Base-by-base conservation (phyloP, 2,329 filamentous ascomycete genomes). In the Annulohypoxylon truncatum region DNA sequence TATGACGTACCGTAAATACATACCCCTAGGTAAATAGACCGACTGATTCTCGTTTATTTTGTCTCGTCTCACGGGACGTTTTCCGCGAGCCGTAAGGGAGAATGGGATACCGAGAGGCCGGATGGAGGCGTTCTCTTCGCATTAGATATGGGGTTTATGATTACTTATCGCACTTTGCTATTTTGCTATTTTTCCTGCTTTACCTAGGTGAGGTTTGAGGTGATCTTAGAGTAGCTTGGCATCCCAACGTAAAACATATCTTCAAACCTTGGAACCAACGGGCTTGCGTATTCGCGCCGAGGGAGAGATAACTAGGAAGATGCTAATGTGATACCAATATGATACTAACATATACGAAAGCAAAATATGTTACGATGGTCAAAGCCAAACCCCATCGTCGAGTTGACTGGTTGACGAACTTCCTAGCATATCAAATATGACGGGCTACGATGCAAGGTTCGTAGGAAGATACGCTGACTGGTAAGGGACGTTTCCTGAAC, bases 1-100 rank as follows among this genome's bases (percentile, higher is more conserved):
- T 69, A 64, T 69, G 63, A 64, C 60, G 60, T 64, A 64, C 52
- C 26, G 31, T 33, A 62, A 61, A 64, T 26, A 60, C n/a, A 31
- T 9, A 8, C 8, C 12, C n/a, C n/a, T n/a, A n/a, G 35, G 12
- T 20, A 42, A 42, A 42, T 42, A 22, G 35, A 40, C 38, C n/a
- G 9, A 15, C n/a, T 20, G 20, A 44, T 10, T 26, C n/a, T 40
- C 6, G 35, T 18, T 10, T 40, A n/a, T 12, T 5, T 40, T 10
- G 38, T 42, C 38, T 42, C 38, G 58, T 31, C 57, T 54, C 5
- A 3, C 51, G 56, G 55, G 38, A 7, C 1, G 7, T 48, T 29
- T 47, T 58, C 66, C 62, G 55, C 29, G 9, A 33, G 20, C 66
- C 62, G 55, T 26, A 12, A 33, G 20, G 46, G 24, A 26, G 40